Percentiles rank a stretch among this genome's conserved stretches.
These are phyloP conservation scores for Bauhinia variegata DNA, from an alignment of 306 rosid genomes.

Conservation along the genomic window DNA sequence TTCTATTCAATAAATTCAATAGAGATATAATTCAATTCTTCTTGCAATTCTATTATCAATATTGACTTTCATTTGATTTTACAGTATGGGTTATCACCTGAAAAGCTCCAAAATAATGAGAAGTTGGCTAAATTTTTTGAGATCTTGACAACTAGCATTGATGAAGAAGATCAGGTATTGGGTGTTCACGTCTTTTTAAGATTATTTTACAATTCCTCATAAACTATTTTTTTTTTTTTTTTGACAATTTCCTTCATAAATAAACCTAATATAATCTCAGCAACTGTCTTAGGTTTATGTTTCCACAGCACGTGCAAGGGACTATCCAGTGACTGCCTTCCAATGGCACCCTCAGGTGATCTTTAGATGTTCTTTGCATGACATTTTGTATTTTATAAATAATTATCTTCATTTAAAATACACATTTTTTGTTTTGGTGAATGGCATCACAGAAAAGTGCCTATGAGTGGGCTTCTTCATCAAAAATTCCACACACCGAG, in stretches of 20 bases:
- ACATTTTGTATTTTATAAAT: no score
- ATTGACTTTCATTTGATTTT: slow-evolving; percentile 34
- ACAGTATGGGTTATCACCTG: slow-evolving; percentile 91
- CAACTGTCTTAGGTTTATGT: slow-evolving; percentile 68
- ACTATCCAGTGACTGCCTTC: slow-evolving; percentile 89
- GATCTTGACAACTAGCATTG: slow-evolving; percentile 73
- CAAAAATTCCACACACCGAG: slow-evolving; percentile 73
- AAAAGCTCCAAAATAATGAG: slow-evolving; percentile 52
- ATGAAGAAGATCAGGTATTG: slow-evolving; percentile 64
- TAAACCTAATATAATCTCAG: slow-evolving; percentile 28
- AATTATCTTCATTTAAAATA: slow-evolving; percentile 5
- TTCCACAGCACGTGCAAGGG: slow-evolving; percentile 65
- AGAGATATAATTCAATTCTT: no score
- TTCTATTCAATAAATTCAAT: no score
- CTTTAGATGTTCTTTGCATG: slow-evolving; percentile 3
- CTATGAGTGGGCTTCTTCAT: slow-evolving; percentile 80
- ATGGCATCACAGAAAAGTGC: slow-evolving; percentile 78
- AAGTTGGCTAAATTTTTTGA: slow-evolving; percentile 66
- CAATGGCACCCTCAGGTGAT: slow-evolving; percentile 99
- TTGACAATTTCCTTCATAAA: slow-evolving; percentile 16
- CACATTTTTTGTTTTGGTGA: slow-evolving; percentile 29
- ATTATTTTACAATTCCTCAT: slow-evolving; percentile 12
- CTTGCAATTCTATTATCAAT: no score
- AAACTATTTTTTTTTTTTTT: no score
- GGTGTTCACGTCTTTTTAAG: not conserved